These are phyloP conservation scores for Vitis hybrid DNA, from an alignment of 177 flowering plant species.

Conservation along the genomic window DNA sequence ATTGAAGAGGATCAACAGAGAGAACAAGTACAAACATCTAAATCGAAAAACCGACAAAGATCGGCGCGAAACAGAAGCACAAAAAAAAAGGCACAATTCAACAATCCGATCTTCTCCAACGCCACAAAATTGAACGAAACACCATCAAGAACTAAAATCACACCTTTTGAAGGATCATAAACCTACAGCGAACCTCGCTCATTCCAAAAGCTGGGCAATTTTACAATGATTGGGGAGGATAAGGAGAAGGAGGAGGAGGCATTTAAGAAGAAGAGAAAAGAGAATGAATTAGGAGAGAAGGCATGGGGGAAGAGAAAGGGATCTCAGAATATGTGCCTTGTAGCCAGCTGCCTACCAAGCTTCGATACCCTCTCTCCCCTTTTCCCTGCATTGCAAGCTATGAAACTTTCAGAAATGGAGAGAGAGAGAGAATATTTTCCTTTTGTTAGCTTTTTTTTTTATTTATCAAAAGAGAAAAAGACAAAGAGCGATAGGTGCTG, in stretches of 20 bases:
- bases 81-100: conserved; percentile 1
- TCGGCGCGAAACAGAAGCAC: not conserved
- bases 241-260: not conserved
- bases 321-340: conserved; percentile 18
- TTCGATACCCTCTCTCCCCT: conserved; percentile 2
- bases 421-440: conserved; percentile 9
- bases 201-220: not conserved
- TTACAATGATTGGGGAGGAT: not conserved
- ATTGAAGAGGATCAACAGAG: not conserved
- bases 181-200: not conserved
- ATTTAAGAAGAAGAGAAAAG: not conserved
- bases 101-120: not conserved
- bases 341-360: not conserved
- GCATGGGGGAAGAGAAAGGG: conserved; percentile 15
- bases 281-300: conserved; percentile 11
- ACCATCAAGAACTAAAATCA: not conserved
- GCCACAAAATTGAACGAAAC: not conserved
- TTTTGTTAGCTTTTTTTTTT: conserved; percentile 2
- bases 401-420: not conserved
- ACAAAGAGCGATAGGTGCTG: not conserved
- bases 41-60: not conserved
- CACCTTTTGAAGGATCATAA: conserved; percentile 2
- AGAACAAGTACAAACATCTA: not conserved
- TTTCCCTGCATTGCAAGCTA: conserved; percentile 30
- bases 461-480: not conserved